phyloP scores from a whole-genome alignment of 2,329 filamentous ascomycete genomes.

The Pseudocercospora musae region DNA sequence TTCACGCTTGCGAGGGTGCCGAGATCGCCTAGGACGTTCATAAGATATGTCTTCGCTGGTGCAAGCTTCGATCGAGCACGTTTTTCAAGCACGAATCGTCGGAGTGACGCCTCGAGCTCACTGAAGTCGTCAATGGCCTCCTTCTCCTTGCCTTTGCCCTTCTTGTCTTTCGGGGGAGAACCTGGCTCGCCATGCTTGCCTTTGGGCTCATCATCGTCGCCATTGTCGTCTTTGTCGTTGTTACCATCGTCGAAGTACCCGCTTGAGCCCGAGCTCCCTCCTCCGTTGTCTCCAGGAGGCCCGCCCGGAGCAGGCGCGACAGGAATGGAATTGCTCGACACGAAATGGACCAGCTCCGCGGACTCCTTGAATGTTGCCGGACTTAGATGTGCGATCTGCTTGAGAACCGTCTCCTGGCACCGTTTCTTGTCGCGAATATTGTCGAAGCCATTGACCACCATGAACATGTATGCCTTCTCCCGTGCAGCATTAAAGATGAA shows the following conservation, averaged over 20 bases:
- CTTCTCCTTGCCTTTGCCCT: slow-evolving; percentile 72
- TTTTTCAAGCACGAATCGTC: slow-evolving; percentile 94
- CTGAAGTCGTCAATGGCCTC: slow-evolving; percentile 89
- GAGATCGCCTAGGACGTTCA: slow-evolving; percentile 89
- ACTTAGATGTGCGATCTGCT: slow-evolving; percentile 83
- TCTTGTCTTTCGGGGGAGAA: slow-evolving; percentile 46
- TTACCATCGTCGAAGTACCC: slow-evolving; percentile 38
- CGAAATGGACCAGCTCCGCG: slow-evolving; percentile 90
- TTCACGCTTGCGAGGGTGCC: slow-evolving; percentile 81
- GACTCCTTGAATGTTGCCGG: slow-evolving; percentile 91
- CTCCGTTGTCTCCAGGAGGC: slow-evolving; percentile 44
- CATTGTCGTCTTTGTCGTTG: slow-evolving; percentile 35
- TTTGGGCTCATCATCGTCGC: slow-evolving; percentile 54
- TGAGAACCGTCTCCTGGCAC: slow-evolving; percentile 88
- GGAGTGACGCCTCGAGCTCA: slow-evolving; percentile 79
- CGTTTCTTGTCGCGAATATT: slow-evolving; percentile 86
- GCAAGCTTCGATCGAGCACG: slow-evolving; percentile 91
- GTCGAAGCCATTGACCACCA: slow-evolving; percentile 97
- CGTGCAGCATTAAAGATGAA: slow-evolving; percentile 94
- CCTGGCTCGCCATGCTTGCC: slow-evolving; percentile 51
- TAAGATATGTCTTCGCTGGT: slow-evolving; percentile 88
- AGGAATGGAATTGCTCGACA: slow-evolving; percentile 93
- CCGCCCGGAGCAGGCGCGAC: slow-evolving; percentile 60
- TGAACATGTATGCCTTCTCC: slow-evolving; percentile 98
- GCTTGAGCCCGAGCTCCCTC: slow-evolving; percentile 30